Evolutionary conservation across 2,329 filamentous ascomycete genomes (phyloP).

Genomic region (Akanthomyces uredinophilus): DNA sequence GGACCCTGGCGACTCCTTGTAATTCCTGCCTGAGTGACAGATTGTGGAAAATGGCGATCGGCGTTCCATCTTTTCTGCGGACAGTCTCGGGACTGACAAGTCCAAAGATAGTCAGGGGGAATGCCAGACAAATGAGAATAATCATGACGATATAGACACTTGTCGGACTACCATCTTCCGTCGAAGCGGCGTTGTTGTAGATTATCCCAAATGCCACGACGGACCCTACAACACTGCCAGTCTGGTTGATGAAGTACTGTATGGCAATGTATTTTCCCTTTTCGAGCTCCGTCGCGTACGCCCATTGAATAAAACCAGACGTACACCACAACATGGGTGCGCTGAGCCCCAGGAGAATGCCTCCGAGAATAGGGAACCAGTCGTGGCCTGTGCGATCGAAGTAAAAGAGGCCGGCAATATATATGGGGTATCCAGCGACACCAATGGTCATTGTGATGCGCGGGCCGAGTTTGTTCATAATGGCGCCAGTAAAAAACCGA

Average conservation of each 20-base stretch:
- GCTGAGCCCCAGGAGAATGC: slow-evolving; percentile 13
- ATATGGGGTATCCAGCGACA: slow-evolving; percentile 14
- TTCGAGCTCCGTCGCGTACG: slow-evolving; percentile 18
- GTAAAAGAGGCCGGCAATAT: slow-evolving; percentile 13
- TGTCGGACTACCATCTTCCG: slow-evolving; percentile 12
- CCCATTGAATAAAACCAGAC: slow-evolving; percentile 14
- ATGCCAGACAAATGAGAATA: slow-evolving; percentile 15
- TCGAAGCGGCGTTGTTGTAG: slow-evolving; percentile 5
- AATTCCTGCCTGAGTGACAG: slow-evolving; percentile 16
- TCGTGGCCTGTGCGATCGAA: slow-evolving; percentile 16
- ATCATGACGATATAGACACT: slow-evolving; percentile 18
- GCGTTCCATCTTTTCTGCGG: slow-evolving; percentile 16
- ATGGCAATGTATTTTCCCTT: slow-evolving; percentile 17
- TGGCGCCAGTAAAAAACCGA: slow-evolving; percentile 14
- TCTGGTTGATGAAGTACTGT: slow-evolving; percentile 14
- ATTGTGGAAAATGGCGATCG: slow-evolving; percentile 17
- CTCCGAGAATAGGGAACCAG: slow-evolving; percentile 15
- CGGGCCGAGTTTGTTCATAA: slow-evolving; percentile 16
- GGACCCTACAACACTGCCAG: slow-evolving; percentile 15
- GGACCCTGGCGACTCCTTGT: slow-evolving; percentile 9
- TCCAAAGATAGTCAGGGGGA: slow-evolving; percentile 17
- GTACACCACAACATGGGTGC: slow-evolving; percentile 13
- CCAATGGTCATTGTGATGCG: slow-evolving; percentile 13
- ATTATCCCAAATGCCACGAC: slow-evolving; percentile 16
- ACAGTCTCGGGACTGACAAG: slow-evolving; percentile 21